Conservation (phyloP, 2,329 filamentous ascomycete genomes). For the Cladosporium sp. region DNA sequence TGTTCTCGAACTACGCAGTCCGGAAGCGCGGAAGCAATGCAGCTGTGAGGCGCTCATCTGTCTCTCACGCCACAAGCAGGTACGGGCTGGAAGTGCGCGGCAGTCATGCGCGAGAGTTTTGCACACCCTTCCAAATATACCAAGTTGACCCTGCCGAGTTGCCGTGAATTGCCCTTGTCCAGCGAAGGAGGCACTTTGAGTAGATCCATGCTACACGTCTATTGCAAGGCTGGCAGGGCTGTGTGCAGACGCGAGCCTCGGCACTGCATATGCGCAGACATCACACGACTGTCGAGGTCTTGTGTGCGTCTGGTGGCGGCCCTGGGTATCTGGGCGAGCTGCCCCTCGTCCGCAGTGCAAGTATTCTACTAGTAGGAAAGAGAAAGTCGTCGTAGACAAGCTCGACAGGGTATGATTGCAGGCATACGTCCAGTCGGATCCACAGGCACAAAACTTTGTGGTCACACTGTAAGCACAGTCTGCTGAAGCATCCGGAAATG, state of each 20-base stretch:
- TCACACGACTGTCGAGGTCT: constrained; percentile 11
- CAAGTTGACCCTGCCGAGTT: background rate
- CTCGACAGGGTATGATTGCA: background rate
- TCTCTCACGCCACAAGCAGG: constrained; percentile 4
- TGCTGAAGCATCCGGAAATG: background rate
- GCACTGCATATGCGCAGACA: background rate
- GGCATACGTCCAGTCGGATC: background rate
- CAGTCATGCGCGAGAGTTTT: background rate
- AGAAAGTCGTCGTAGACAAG: background rate
- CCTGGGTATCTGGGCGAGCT: constrained; percentile 6
- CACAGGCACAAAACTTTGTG: background rate
- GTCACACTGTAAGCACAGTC: constrained; percentile 1
- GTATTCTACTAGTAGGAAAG: background rate
- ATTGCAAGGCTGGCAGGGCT: constrained; percentile 5
- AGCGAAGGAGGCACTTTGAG: background rate
- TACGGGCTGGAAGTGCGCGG: background rate
- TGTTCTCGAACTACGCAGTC: constrained; percentile 6
- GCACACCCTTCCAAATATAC: background rate
- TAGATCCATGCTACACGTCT: background rate
- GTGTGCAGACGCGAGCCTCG: constrained; percentile 14
- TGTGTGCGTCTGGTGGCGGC: background rate
- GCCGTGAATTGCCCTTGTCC: background rate
- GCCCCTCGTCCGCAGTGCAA: background rate
- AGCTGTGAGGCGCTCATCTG: background rate
- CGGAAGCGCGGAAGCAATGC: constrained; percentile 10